Evolutionary conservation across 257 asterid genomes (phyloP).

Genomic region (Jaltomata sinuosa): DNA sequence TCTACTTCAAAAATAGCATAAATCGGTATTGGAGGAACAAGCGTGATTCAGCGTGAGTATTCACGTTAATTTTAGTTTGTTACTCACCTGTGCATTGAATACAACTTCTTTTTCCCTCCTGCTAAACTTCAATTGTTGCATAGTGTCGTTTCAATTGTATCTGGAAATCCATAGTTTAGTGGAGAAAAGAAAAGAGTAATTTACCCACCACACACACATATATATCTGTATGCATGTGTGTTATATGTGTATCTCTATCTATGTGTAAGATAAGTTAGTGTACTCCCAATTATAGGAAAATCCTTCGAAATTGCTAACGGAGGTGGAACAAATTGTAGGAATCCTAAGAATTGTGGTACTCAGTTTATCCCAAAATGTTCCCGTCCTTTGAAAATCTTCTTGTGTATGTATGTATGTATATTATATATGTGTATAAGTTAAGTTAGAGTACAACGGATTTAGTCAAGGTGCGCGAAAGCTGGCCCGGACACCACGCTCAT

Average conservation of each 20-base stretch:
- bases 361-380: background rate
- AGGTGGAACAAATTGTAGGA: background rate
- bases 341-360: background rate
- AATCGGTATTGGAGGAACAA: conserved; percentile 81
- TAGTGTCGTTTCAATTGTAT: background rate
- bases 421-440: background rate
- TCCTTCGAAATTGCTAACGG: background rate
- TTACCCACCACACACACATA: background rate
- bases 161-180: background rate
- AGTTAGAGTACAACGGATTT: background rate
- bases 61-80: background rate
- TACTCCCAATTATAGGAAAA: background rate
- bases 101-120: background rate
- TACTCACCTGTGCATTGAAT: background rate
- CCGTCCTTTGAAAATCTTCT: background rate
- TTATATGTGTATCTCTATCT: background rate
- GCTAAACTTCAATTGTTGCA: background rate
- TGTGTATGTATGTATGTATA: background rate
- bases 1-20: conserved; percentile 79
- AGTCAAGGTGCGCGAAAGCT: too few species aligned
- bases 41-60: conserved; percentile 71
- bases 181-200: background rate
- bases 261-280: background rate
- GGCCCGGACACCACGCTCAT: too few species aligned
- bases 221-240: background rate